A percentile compares a stretch with the other conserved stretches of the same genome.
Conservation (phyloP, 305 asterid species). For the Fraxinus greggii region DNA sequence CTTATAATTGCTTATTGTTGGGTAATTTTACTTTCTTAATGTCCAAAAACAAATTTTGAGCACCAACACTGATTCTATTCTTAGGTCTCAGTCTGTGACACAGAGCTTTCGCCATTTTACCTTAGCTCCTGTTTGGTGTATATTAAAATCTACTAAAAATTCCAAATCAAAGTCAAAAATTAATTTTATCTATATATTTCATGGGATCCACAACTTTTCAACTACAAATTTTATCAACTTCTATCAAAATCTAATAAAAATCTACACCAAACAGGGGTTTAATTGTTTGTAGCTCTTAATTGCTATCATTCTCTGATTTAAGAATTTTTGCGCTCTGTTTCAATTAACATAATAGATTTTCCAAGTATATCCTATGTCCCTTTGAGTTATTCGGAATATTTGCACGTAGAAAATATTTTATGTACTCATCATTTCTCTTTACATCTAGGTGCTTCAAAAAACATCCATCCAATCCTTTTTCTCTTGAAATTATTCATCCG, state of each 20-base stretch:
- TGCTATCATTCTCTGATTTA: constrained; percentile 9
- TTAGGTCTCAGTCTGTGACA: background rate
- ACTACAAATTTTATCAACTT: too few relatives aligned
- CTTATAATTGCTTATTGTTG: background rate
- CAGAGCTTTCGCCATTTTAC: background rate
- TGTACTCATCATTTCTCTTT: background rate
- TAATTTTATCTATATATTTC: too few relatives aligned
- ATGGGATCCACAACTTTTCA: too few relatives aligned
- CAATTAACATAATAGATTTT: background rate
- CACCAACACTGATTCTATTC: background rate
- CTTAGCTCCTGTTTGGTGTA: background rate
- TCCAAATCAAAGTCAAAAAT: background rate
- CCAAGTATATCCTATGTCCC: background rate
- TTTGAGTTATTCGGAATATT: constrained; percentile 8
- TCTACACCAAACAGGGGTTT: background rate
- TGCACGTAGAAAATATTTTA: background rate
- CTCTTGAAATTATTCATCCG: background rate
- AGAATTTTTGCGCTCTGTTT: constrained; percentile 6
- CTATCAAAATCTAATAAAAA: too few relatives aligned
- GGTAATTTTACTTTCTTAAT: background rate
- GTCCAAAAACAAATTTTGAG: background rate
- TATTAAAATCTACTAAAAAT: background rate
- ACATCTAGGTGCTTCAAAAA: background rate
- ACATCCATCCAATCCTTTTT: background rate
- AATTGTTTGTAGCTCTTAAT: background rate